Percentiles rank a stretch among this genome's conserved stretches.
Evolutionary conservation across 306 rosid species (phyloP).

Genomic region (Dicorynia guianensis): DNA sequence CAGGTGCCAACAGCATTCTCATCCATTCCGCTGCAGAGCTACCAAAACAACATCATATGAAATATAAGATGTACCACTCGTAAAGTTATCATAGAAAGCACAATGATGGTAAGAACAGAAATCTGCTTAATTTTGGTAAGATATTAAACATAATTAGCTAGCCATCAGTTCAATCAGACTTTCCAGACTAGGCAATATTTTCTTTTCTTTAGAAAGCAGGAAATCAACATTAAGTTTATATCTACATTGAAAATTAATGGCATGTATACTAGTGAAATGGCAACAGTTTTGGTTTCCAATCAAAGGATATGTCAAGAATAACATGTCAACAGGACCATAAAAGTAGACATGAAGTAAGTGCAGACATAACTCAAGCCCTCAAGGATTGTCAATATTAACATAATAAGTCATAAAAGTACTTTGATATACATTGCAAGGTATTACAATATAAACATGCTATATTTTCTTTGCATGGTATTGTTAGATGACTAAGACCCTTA

Average conservation of each 20-base stretch:
- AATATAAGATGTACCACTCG: conserved; percentile 28
- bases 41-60: conserved; percentile 44
- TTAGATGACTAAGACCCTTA: conserved; percentile 20
- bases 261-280: background rate
- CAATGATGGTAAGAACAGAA: background rate
- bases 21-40: conserved; percentile 99
- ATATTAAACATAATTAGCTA: conserved; percentile 10
- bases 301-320: conserved; percentile 7
- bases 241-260: no score
- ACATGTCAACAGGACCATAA: background rate
- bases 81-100: background rate
- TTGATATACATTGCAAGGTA: conserved; percentile 8
- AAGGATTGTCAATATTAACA: background rate
- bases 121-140: conserved; percentile 5
- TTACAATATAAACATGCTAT: background rate
- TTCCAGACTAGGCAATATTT: background rate
- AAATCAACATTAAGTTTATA: background rate
- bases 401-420: background rate
- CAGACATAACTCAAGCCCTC: background rate
- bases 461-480: background rate
- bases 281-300: conserved; percentile 3
- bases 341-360: background rate
- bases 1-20: conserved; percentile 96
- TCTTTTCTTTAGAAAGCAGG: background rate
- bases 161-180: conserved; percentile 1